Evolutionary conservation across 768 basidiomycete genomes (phyloP), one percentile per base, ranked within the genome.

Genomic region (Paxillus involutus): DNA sequence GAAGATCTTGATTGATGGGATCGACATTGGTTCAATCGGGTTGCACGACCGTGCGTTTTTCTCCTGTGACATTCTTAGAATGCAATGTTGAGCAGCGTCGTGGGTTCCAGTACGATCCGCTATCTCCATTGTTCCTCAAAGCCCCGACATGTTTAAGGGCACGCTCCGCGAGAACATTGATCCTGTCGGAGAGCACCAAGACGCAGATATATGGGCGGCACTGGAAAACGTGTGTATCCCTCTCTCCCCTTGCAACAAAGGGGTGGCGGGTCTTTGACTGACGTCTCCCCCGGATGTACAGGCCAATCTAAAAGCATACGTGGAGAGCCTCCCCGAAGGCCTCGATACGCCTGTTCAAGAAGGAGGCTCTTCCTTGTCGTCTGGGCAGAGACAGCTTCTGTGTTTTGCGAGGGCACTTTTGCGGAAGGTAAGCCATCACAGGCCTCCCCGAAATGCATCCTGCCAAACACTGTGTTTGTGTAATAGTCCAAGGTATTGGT

Each of bases 371-470:
- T 93, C 93, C 8, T 74, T 97, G 46, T 90, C 88, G 9, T 75
- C 88, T 26, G 95, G 95, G 6, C 94, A 97, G 67, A 72, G 89
- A 37, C 95, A 97, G 65, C 71, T 98, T 5, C 66, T 98, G 11
- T 97, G 93, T 67, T 94, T 97, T 63, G 89, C 94, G 1, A 73
- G 94, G 48, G 94, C 94, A 0, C 68, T 95, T 39, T 71, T 96
- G 52, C 78, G 88, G 51, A 89, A 91, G 76, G 86, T 84, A 59
- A 45, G 69, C 49, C 40, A 6, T 3, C 12, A 0, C 26, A 4
- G n/a, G 19, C 6, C 0, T 17, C 21, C 8, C 19, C 10, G n/a
- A 55, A 26, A 6, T 42, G 19, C 14, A 21, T n/a, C 10, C 11
- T 2, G 6, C 48, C 53, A 45, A 17, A 59, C 16, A 39, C 12